Conservation (phyloP, 2,329 filamentous ascomycete genomes). For the Aureobasidium zeae region DNA sequence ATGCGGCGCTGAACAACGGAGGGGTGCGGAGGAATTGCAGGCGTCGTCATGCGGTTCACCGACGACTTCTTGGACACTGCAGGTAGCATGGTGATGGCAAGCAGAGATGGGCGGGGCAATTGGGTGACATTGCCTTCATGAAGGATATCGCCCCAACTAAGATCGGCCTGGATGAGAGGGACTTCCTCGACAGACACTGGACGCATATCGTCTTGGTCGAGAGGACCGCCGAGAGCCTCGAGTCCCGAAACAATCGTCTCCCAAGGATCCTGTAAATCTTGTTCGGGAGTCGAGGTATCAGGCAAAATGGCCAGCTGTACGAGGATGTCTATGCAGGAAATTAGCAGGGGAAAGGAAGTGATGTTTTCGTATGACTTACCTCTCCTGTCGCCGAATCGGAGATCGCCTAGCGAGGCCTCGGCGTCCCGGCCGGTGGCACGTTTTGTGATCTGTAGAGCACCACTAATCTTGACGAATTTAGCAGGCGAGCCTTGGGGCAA, state of each 20-base stretch:
- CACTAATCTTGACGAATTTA: slow-evolving; percentile 97
- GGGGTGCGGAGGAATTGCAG: slow-evolving; percentile 89
- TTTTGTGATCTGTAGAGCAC: slow-evolving; percentile 91
- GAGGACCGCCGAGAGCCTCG: slow-evolving; percentile 79
- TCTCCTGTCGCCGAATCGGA: slow-evolving; percentile 89
- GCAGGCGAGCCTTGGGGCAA: slow-evolving; percentile 93
- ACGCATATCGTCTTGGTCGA: slow-evolving; percentile 78
- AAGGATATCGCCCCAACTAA: slow-evolving; percentile 87
- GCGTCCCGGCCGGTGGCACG: slow-evolving; percentile 89
- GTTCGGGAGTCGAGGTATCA: slow-evolving; percentile 72
- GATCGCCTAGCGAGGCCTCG: slow-evolving; percentile 81
- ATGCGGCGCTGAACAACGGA: slow-evolving; percentile 92
- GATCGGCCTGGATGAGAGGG: slow-evolving; percentile 86
- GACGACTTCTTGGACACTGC: slow-evolving; percentile 34
- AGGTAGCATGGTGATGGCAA: slow-evolving; percentile 94
- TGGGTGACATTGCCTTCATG: slow-evolving; percentile 80
- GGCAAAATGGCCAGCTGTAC: slow-evolving; percentile 89
- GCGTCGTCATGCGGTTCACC: slow-evolving; percentile 39
- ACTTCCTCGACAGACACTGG: slow-evolving; percentile 85
- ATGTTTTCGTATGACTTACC: slow-evolving; percentile 38
- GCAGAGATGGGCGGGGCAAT: slow-evolving; percentile 75
- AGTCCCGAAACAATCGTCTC: slow-evolving; percentile 93
- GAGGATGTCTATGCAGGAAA: slow-evolving; percentile 47
- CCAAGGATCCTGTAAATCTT: slow-evolving; percentile 88
- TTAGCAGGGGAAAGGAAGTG: neutral